phyloP scores from a whole-genome alignment of 352 stramenopile species.

The Albugo laibachii region DNA sequence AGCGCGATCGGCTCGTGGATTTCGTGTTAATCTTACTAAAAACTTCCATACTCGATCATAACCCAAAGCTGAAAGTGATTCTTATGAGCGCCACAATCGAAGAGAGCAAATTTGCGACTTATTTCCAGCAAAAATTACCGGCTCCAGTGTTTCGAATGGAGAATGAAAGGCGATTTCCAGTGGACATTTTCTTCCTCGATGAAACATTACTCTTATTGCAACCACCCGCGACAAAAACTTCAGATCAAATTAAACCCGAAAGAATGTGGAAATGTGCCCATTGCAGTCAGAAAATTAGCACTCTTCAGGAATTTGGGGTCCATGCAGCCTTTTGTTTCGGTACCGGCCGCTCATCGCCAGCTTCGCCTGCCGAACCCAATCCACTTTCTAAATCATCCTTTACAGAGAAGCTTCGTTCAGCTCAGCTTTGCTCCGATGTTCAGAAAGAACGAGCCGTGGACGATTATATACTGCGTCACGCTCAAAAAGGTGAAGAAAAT shows the following conservation, averaged over 20 bases:
- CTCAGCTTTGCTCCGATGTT: not conserved
- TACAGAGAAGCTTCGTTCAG: not conserved
- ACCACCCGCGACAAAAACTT: not conserved
- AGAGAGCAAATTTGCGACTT: conserved; percentile 81
- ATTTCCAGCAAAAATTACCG: conserved; percentile 76
- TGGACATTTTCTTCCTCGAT: conserved; percentile 88
- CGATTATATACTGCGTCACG: conserved; percentile 31
- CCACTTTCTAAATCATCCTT: not conserved
- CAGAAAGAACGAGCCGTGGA: not conserved
- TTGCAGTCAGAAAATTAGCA: conserved; percentile 51
- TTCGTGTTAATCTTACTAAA: conserved; percentile 91
- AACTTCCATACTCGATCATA: conserved; percentile 39
- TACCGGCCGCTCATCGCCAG: not conserved
- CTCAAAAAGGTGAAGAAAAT: conserved; percentile 35
- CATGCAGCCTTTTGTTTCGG: conserved; percentile 68
- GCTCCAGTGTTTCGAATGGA: conserved; percentile 16
- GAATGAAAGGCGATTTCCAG: conserved; percentile 71
- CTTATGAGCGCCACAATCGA: conserved; percentile 94
- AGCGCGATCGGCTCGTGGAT: conserved; percentile 90
- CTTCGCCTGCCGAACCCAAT: not conserved
- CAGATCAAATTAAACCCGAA: not conserved
- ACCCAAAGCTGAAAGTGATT: conserved; percentile 56
- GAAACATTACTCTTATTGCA: conserved; percentile 34
- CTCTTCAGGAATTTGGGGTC: conserved; percentile 73
- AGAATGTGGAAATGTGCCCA: conserved; percentile 53